Conservation (phyloP, 192 early-diverging fungal genomes). For the Umbelopsis sp. region DNA sequence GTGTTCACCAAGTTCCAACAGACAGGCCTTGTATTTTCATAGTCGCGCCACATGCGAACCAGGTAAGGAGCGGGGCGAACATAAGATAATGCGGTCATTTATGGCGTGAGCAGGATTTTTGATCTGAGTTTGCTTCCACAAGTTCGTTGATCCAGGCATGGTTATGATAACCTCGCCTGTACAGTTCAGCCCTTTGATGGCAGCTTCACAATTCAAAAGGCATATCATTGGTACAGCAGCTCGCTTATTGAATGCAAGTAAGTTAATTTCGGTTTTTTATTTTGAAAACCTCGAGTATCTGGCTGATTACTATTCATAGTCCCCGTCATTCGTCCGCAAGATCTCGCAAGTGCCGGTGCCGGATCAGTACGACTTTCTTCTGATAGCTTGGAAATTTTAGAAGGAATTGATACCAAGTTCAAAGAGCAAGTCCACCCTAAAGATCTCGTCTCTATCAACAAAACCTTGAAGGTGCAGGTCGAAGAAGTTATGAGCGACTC, state of each 20-base stretch:
- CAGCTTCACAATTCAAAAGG: conserved; percentile 83
- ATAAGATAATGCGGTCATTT: too few relatives aligned
- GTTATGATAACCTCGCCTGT: conserved; percentile 78
- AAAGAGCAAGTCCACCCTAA: conserved; percentile 65
- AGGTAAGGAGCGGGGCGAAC: conserved; percentile 40
- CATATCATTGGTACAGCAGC: conserved; percentile 82
- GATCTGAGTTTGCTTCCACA: conserved; percentile 44
- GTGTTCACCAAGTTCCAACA: conserved; percentile 77
- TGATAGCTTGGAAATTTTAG: conserved; percentile 55
- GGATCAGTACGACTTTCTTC: conserved; percentile 65
- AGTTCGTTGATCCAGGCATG: conserved; percentile 92
- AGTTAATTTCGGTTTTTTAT: conserved; percentile 27
- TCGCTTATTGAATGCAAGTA: conserved; percentile 74
- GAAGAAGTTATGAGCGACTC: conserved; percentile 80
- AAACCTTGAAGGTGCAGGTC: conserved; percentile 56
- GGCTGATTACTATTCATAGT: conserved; percentile 50
- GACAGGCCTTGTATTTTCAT: conserved; percentile 93
- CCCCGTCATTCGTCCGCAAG: conserved; percentile 91
- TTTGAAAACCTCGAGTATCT: background rate
- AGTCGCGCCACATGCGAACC: conserved; percentile 76
- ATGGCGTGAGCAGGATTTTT: background rate
- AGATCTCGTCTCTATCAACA: conserved; percentile 52
- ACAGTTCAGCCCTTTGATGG: conserved; percentile 71
- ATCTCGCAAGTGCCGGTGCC: conserved; percentile 67
- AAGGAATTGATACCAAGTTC: conserved; percentile 70